A percentile compares a stretch with the other conserved stretches of the same genome.
These are phyloP conservation scores for Mariannaea sp. DNA, from an alignment of 2,329 filamentous ascomycete species.

Conservation along the genomic window DNA sequence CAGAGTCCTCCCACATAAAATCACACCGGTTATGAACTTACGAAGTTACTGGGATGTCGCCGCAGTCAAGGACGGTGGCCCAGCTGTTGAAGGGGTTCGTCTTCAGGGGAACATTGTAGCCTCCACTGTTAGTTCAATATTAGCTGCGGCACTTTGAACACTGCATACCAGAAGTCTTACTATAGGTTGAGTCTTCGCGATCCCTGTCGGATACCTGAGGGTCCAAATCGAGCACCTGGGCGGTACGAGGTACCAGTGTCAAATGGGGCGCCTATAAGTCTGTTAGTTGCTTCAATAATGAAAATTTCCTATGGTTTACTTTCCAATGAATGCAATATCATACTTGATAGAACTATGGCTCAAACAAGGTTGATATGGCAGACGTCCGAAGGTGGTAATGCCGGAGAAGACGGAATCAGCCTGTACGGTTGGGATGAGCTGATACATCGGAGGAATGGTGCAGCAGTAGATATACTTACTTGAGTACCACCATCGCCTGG, in stretches of 20 bases:
- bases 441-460: background rate
- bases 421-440: slow-evolving; percentile 45
- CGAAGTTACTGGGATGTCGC: slow-evolving; percentile 84
- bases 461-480: slow-evolving; percentile 46
- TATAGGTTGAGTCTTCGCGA: slow-evolving; percentile 85
- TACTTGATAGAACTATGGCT: slow-evolving; percentile 71
- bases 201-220: slow-evolving; percentile 83
- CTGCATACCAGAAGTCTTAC: slow-evolving; percentile 56
- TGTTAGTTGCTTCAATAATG: slow-evolving; percentile 20
- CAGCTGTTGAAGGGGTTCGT: slow-evolving; percentile 83
- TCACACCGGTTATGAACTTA: slow-evolving; percentile 51
- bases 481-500: slow-evolving; percentile 85
- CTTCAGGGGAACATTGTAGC: slow-evolving; percentile 81
- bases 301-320: background rate
- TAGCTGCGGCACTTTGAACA: background rate
- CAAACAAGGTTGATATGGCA: slow-evolving; percentile 79
- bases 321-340: slow-evolving; percentile 85
- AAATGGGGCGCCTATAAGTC: slow-evolving; percentile 71
- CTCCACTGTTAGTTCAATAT: slow-evolving; percentile 61
- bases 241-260: slow-evolving; percentile 87
- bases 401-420: slow-evolving; percentile 88
- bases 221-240: slow-evolving; percentile 82
- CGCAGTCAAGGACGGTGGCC: slow-evolving; percentile 80
- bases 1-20: rapidly evolving
- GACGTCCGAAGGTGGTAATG: slow-evolving; percentile 81